These are phyloP conservation scores for Aureobasidium pullulans DNA, from an alignment of 2,329 filamentous ascomycete genomes.

Conservation along the genomic window DNA sequence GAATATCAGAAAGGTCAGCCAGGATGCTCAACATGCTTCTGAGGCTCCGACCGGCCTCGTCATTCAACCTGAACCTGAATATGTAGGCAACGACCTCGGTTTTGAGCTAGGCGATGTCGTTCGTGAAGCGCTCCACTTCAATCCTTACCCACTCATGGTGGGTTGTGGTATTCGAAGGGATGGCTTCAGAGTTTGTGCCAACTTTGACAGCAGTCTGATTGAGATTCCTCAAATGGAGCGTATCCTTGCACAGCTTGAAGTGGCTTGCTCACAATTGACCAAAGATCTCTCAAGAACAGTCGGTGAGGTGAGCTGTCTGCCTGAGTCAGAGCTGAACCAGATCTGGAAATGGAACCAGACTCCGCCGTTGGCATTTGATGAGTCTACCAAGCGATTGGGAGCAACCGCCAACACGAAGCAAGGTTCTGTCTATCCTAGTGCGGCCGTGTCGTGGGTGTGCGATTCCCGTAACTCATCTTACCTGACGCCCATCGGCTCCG, in stretches of 20 bases:
- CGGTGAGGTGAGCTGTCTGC: constrained; percentile 10
- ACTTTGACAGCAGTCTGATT: constrained; percentile 14
- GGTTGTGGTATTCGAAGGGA: constrained; percentile 37
- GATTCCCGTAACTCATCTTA: constrained; percentile 20
- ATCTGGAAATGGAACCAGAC: constrained; percentile 13
- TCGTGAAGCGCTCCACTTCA: constrained; percentile 20
- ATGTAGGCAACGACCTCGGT: constrained; percentile 18
- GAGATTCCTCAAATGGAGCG: constrained; percentile 11
- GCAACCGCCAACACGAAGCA: neutral
- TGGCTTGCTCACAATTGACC: constrained; percentile 11
- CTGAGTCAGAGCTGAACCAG: constrained; percentile 4
- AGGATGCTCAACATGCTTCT: constrained; percentile 49
- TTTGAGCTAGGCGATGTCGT: constrained; percentile 18
- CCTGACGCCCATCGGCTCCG: constrained; percentile 33
- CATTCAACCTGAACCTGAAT: constrained; percentile 37
- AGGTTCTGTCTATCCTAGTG: constrained; percentile 9
- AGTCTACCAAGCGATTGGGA: neutral
- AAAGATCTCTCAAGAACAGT: neutral
- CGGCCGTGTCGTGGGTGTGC: constrained; percentile 23
- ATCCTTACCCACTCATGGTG: constrained; percentile 42
- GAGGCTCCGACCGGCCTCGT: constrained; percentile 50
- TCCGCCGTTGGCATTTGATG: constrained; percentile 2
- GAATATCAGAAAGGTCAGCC: constrained; percentile 36
- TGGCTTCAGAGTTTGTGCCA: constrained; percentile 32
- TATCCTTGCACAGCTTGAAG: constrained; percentile 14